These are phyloP conservation scores for Gillenia trifoliata DNA, from an alignment of 306 rosid species.

Conservation along the genomic window DNA sequence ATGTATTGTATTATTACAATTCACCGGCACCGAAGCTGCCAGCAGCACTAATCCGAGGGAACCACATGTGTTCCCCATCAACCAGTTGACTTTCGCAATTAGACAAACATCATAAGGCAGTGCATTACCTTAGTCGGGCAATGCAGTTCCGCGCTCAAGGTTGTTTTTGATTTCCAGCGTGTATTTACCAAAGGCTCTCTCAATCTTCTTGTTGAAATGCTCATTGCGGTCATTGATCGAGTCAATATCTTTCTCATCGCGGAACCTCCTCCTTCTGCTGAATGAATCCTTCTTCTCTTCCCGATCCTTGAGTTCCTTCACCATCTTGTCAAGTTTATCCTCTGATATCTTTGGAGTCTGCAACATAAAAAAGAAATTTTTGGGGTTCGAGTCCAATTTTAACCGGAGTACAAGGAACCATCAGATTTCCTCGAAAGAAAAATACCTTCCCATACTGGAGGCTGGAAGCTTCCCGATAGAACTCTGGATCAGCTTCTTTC, in stretches of 20 bases:
- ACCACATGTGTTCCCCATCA: not conserved
- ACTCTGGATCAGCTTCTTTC: slow-evolving; percentile 98
- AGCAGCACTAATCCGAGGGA: not conserved
- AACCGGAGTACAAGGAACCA: slow-evolving; percentile 6
- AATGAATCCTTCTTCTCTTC: slow-evolving; percentile 73
- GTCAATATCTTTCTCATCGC: slow-evolving; percentile 95
- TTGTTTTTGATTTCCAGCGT: slow-evolving; percentile 96
- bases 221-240: slow-evolving; percentile 95
- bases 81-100: not conserved
- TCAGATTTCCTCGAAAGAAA: not conserved
- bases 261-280: slow-evolving; percentile 86
- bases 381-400: slow-evolving; percentile 1
- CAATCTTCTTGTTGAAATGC: slow-evolving; percentile 97
- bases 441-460: slow-evolving; percentile 91
- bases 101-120: not conserved
- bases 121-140: slow-evolving; percentile 60
- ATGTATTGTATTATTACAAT: slow-evolving; percentile 4
- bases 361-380: slow-evolving; percentile 13
- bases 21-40: not conserved
- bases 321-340: slow-evolving; percentile 90
- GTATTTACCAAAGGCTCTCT: slow-evolving; percentile 96
- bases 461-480: slow-evolving; percentile 97
- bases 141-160: slow-evolving; percentile 97
- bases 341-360: slow-evolving; percentile 78
- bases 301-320: slow-evolving; percentile 82